Evolutionary conservation across 2,329 filamentous ascomycete genomes (phyloP).

Genomic region (Thelonectria discophora): DNA sequence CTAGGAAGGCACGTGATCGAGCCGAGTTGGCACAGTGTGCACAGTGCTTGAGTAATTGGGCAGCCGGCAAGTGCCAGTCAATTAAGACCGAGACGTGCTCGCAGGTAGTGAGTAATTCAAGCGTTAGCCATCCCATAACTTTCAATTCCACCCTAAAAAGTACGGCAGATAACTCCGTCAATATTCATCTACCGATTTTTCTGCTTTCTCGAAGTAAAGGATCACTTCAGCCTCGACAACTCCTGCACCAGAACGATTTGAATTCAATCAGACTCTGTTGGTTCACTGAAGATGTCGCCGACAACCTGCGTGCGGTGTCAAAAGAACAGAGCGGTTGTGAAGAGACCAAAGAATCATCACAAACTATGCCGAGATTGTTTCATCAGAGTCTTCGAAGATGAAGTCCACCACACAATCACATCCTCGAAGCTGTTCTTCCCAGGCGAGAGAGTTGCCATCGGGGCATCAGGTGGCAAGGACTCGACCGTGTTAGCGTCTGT

Average conservation of each 20-base stretch:
- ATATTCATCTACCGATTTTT: not conserved
- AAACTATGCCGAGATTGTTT: constrained; percentile 94
- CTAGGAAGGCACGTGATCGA: constrained; percentile 31
- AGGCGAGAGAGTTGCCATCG: constrained; percentile 91
- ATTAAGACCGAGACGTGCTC: constrained; percentile 15
- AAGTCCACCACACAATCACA: constrained; percentile 92
- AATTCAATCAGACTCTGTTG: not conserved
- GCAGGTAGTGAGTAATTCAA: constrained; percentile 4
- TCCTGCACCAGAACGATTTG: not conserved
- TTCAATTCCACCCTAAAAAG: not conserved
- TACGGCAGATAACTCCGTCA: not conserved
- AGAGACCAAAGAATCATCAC: constrained; percentile 92
- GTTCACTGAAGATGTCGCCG: constrained; percentile 72
- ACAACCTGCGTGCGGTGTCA: constrained; percentile 79
- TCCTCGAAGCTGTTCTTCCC: constrained; percentile 81
- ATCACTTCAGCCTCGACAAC: not conserved
- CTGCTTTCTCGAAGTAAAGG: not conserved
- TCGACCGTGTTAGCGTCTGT: constrained; percentile 96
- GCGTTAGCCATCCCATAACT: not conserved
- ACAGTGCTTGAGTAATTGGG: constrained; percentile 8
- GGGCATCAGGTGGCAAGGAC: constrained; percentile 96
- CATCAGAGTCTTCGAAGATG: constrained; percentile 85
- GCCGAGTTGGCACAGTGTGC: constrained; percentile 13
- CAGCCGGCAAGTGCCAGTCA: constrained; percentile 2
- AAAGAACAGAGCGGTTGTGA: constrained; percentile 82